Evolutionary conservation across 352 stramenopile genomes (phyloP), one percentile per base, ranked within the genome.

Genomic region (Phytophthora pisi): DNA sequence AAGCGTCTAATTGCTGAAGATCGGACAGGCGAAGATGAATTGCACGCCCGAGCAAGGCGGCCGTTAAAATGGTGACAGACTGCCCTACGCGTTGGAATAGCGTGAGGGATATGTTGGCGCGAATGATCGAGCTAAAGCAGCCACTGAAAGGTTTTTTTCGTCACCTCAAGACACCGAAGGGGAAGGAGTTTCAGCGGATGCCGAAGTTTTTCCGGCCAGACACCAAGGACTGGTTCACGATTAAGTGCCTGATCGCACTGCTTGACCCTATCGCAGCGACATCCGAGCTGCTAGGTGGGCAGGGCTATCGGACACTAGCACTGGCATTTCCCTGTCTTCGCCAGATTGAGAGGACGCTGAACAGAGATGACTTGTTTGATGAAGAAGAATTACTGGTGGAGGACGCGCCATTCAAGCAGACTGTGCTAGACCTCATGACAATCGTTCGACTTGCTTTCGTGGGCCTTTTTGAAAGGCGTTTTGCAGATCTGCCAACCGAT

Each of bases 101-200:
- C 38, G 38, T 13, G 38, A 45, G 38, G 15, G 13, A 38, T 45
- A 45, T 45, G 38, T 13, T 45, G 38, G 38, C 15, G 13, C 38
- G 38, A 45, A 45, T 45, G 38, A 45, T 45, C 38, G 38, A 45
- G 38, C 38, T 45, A 45, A 45, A 45, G 38, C 38, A 45, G 38
- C 38, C 38, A 45, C 38, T 45, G 38, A 45, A 11, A 45, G 38
- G 2, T 16, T 45, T 45, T 20, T 45, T 45, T 45, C 38, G 38
- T 45, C 38, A 45, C 20, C 38, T 45, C 15, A 45, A 45, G 38
- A 45, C 38, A 13, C 13, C 38, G 13, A 45, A 45, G 5, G 38
- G 13, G 15, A 45, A 45, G 38, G 38, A 45, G 11, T 45, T 45
- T 45, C 38, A 45, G 38, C 38, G 11, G 38, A 13, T 45, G 38